A percentile compares a stretch with the other conserved stretches of the same genome.
These are phyloP conservation scores for Nidularia pulvinata DNA, from an alignment of 768 basidiomycete genomes.

Conservation along the genomic window DNA sequence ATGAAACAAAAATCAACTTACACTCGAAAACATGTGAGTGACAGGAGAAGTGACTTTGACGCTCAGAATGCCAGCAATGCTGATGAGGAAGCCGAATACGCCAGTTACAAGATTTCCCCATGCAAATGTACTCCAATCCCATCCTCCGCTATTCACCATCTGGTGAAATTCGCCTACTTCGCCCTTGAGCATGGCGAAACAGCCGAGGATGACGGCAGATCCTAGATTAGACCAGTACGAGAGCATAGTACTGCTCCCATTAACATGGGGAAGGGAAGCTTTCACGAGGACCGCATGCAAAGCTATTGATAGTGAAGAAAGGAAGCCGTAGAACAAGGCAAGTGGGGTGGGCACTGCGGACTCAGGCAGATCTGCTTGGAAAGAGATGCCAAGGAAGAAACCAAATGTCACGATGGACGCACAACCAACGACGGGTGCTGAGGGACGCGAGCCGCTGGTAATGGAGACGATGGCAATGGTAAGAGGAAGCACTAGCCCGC, in stretches of 20 bases:
- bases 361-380: slow-evolving; percentile 42
- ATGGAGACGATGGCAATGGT: slow-evolving; percentile 76
- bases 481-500: slow-evolving; percentile 81
- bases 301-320: slow-evolving; percentile 77
- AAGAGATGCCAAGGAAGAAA: slow-evolving; percentile 76
- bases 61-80: slow-evolving; percentile 75
- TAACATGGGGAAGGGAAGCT: slow-evolving; percentile 61
- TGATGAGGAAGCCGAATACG: slow-evolving; percentile 80
- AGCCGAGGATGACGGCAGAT: slow-evolving; percentile 63
- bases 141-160: slow-evolving; percentile 34
- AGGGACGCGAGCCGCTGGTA: slow-evolving; percentile 53
- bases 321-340: slow-evolving; percentile 66
- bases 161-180: slow-evolving; percentile 43
- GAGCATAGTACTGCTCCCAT: slow-evolving; percentile 71
- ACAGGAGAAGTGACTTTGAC: slow-evolving; percentile 84
- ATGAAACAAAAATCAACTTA: slow-evolving; percentile 30
- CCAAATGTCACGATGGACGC: slow-evolving; percentile 69
- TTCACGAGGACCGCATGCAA: slow-evolving; percentile 79
- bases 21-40: slow-evolving; percentile 85
- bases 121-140: slow-evolving; percentile 54
- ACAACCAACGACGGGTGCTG: slow-evolving; percentile 52
- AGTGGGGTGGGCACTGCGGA: slow-evolving; percentile 47
- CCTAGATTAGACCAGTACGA: slow-evolving; percentile 82
- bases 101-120: slow-evolving; percentile 74
- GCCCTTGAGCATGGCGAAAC: slow-evolving; percentile 57